These are phyloP conservation scores for Globisporangium okanoganense DNA, from an alignment of 352 stramenopile species.

Conservation along the genomic window DNA sequence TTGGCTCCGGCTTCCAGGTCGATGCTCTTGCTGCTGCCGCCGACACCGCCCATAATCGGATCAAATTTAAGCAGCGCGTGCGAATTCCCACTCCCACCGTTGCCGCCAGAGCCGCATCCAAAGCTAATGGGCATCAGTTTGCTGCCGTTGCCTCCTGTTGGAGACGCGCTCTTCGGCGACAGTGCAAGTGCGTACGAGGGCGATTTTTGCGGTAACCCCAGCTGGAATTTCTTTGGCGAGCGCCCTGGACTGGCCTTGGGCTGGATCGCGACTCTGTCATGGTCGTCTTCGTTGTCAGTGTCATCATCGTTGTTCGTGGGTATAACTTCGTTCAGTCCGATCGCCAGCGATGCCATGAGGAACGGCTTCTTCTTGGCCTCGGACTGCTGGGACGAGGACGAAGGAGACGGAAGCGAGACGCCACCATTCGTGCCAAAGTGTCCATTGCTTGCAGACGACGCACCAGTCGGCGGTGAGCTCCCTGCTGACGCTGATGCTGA, in stretches of 20 bases:
- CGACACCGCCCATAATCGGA: constrained; percentile 3
- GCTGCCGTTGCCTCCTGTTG: constrained; percentile 2
- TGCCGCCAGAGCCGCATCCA: neutral
- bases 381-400: neutral
- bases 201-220: constrained; percentile 3
- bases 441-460: neutral
- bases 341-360: constrained; percentile 12
- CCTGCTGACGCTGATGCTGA: neutral
- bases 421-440: neutral
- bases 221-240: constrained; percentile 13
- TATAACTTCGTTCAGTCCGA: constrained; percentile 12
- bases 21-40: neutral
- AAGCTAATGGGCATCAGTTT: constrained; percentile 9
- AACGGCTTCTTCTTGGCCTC: constrained; percentile 13
- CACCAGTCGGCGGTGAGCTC: neutral
- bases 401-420: constrained; percentile 1
- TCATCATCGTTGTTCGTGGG: neutral
- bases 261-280: neutral
- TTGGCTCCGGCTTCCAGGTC: neutral
- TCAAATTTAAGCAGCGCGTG: constrained; percentile 9
- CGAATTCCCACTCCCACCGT: neutral
- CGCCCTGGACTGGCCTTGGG: neutral
- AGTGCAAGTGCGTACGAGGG: neutral
- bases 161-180: constrained; percentile 6
- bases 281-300: no score